Evolutionary conservation across 495 filamentous ascomycete genomes (phyloP), one percentile per base, ranked within the genome.

Genomic region (Amorphotheca resinae): DNA sequence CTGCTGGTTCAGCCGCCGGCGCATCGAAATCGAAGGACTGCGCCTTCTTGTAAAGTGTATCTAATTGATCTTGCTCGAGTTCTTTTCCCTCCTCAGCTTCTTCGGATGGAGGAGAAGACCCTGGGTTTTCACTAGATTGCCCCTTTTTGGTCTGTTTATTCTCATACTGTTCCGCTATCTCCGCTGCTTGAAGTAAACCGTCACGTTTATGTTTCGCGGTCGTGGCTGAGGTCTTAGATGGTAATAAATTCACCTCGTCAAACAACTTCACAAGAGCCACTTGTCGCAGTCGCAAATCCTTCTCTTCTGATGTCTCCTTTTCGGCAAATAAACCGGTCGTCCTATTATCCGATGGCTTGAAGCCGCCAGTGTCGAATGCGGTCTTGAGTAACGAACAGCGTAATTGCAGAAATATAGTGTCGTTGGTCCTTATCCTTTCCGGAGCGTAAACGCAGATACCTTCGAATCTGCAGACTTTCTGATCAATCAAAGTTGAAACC

Each of bases 1-100:
- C 66, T 9, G 84, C 74, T 18, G 91, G 88, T 48, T 93, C 77
- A 9, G 82, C 76, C 58, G 81, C 78, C 2, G 89, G 87, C 17
- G 88, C 93, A 55, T 79, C 76, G 55, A 95, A 98, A 58, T 98
- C 93, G 50, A 95, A 96, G 0, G 85, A 87, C 52, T 98, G 91
- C 1, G 91, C 91, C 58, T 98, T 98, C 56, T 83, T 84, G 54
- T 98, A 98, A 3, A 98, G 68, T 0, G 82, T 77, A 56, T 96
- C 89, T 12, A 98, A 77, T 53, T 98, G 91, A 54, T 93, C 88
- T 57, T 95, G 84, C 60, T 95, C 87, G 0, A 98, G 73, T 60
- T 95, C 87, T 49, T 87, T 70, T 2, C 85, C 83, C 9, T 94
- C 86, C 55, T 87, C 83, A 4, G 64, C 64, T n/a, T 87, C 81